Percentiles rank a stretch among this genome's conserved stretches.
Evolutionary conservation across 176 grass and related monocot species (phyloP).

Genomic region (Paspalum notatum): DNA sequence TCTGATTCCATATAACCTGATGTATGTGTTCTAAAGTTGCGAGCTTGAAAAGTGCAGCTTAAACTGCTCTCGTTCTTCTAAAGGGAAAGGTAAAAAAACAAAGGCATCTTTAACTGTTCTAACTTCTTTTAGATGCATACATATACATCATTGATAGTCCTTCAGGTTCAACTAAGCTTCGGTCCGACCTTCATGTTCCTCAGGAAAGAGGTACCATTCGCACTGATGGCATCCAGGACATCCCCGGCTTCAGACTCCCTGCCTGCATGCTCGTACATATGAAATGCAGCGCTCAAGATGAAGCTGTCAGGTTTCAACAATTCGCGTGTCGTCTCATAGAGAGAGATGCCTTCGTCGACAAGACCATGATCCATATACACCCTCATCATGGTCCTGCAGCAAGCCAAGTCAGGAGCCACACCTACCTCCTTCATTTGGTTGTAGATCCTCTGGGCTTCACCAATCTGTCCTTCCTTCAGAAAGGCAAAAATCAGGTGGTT

Average conservation of each 20-base stretch:
- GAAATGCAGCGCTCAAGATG: slow-evolving; percentile 69
- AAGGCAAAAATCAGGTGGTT: slow-evolving; percentile 74
- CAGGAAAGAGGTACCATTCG: slow-evolving; percentile 59
- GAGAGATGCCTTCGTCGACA: slow-evolving; percentile 59
- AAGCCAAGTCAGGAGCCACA: slow-evolving; percentile 63
- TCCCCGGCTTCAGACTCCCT: slow-evolving; percentile 55
- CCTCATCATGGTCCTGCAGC: slow-evolving; percentile 85
- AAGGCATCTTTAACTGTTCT: neutral
- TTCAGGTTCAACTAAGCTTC: slow-evolving; percentile 36
- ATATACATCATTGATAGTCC: neutral
- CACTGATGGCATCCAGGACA: slow-evolving; percentile 55
- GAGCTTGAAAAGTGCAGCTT: neutral
- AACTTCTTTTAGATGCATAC: neutral
- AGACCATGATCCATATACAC: slow-evolving; percentile 59
- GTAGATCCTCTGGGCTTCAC: slow-evolving; percentile 60
- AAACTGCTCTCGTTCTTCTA: neutral
- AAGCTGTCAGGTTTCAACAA: slow-evolving; percentile 76
- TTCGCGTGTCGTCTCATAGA: slow-evolving; percentile 52
- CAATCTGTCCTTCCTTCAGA: slow-evolving; percentile 61
- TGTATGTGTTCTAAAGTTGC: neutral
- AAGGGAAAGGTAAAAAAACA: neutral
- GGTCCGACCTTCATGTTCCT: slow-evolving; percentile 66
- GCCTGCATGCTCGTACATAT: slow-evolving; percentile 71
- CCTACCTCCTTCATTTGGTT: slow-evolving; percentile 54
- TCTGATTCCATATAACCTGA: neutral